Conservation (phyloP, 2,329 filamentous ascomycete species). For the Arthrobotrys sphaeroides region DNA sequence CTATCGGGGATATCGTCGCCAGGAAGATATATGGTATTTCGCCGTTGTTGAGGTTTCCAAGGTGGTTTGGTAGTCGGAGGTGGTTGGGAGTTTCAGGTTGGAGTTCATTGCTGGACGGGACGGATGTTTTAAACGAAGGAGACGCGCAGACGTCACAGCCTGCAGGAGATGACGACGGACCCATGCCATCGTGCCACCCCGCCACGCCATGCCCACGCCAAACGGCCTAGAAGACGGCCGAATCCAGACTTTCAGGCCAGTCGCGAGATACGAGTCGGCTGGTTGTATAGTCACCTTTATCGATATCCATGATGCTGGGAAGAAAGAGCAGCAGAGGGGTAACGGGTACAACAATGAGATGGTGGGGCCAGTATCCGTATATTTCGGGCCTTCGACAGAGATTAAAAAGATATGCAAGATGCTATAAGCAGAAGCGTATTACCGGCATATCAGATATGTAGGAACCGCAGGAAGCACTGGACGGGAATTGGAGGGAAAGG, state of each 20-base stretch:
- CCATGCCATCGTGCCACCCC: constrained; percentile 15
- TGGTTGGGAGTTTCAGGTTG: constrained; percentile 24
- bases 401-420: no score
- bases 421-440: no score
- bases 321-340: not conserved
- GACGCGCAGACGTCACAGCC: constrained; percentile 48
- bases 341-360: not conserved
- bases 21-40: not conserved
- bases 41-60: not conserved
- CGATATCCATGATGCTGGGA: not conserved
- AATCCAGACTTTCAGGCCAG: constrained; percentile 16
- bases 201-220: not conserved
- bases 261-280: not conserved
- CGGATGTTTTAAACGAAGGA: constrained; percentile 6
- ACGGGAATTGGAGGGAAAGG: not conserved
- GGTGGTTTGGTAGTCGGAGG: constrained; percentile 35
- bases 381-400: no score
- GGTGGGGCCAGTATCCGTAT: no score
- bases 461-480: no score
- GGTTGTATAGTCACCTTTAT: not conserved
- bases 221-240: no score
- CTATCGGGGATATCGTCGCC: constrained; percentile 20
- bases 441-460: not conserved
- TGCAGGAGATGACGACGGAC: constrained; percentile 45
- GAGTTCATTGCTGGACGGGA: constrained; percentile 13